These are phyloP conservation scores for Yarrowia sp. DNA, from an alignment of 805 yeast species.

Conservation along the genomic window DNA sequence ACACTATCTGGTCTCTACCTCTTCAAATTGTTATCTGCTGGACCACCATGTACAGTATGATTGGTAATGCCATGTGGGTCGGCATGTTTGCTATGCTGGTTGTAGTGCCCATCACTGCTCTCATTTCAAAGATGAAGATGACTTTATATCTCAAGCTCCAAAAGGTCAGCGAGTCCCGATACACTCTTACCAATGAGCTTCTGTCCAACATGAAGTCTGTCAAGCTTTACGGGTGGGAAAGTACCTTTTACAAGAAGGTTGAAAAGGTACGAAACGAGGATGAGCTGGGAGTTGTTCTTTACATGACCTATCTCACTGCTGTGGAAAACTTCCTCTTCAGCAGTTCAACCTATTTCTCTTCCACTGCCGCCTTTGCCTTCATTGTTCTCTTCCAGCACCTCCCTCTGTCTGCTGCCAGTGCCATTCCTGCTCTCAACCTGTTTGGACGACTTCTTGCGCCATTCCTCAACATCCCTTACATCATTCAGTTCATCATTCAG, in stretches of 20 bases:
- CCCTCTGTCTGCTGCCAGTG: conserved; percentile 79
- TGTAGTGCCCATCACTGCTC: conserved; percentile 75
- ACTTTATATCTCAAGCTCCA: conserved; percentile 55
- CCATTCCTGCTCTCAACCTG: conserved; percentile 67
- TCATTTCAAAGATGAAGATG: conserved; percentile 53
- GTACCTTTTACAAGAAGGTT: conserved; percentile 70
- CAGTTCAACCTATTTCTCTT: conserved; percentile 83
- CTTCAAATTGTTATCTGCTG: conserved; percentile 79
- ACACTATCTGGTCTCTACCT: conserved; percentile 88
- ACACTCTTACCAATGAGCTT: conserved; percentile 80
- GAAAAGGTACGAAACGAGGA: conserved; percentile 81
- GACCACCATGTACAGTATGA: conserved; percentile 60
- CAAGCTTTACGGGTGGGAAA: conserved; percentile 95
- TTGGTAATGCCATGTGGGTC: conserved; percentile 90
- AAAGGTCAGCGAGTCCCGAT: conserved; percentile 86
- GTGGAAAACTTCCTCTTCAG: conserved; percentile 73
- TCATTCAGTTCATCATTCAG: conserved; percentile 77
- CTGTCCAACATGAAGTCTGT: conserved; percentile 84
- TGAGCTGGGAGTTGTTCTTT: conserved; percentile 71
- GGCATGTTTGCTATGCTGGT: conserved; percentile 75
- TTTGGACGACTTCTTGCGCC: conserved; percentile 66
- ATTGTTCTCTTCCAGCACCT: conserved; percentile 59
- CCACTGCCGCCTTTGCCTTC: conserved; percentile 82
- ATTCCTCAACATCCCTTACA: conserved; percentile 59
- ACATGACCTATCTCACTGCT: conserved; percentile 68